A percentile compares a stretch with the other conserved stretches of the same genome.
Evolutionary conservation across 2,329 filamentous ascomycete genomes (phyloP).

Genomic region (Septoria linicola): DNA sequence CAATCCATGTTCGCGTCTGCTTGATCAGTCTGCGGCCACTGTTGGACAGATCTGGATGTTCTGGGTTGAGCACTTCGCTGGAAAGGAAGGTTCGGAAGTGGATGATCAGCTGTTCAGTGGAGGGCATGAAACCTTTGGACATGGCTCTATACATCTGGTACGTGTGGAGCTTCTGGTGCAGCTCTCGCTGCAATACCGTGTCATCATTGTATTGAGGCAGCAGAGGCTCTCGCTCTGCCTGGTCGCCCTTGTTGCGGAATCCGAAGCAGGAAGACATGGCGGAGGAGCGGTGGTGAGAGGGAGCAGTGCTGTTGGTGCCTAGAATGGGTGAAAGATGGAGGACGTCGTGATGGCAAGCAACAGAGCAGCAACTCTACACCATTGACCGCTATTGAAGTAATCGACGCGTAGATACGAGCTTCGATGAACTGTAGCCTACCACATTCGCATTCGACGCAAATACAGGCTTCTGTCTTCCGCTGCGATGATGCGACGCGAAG

Average conservation of each 20-base stretch:
- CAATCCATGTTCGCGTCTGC: slow-evolving; percentile 70
- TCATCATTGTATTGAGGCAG: slow-evolving; percentile 82
- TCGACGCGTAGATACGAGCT: too few relatives aligned
- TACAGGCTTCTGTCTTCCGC: too few relatives aligned
- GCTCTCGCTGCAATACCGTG: slow-evolving; percentile 70
- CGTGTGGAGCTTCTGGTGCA: slow-evolving; percentile 86
- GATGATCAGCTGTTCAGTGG: slow-evolving; percentile 76
- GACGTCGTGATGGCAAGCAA: background rate
- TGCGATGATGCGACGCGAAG: too few relatives aligned
- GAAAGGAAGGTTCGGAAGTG: slow-evolving; percentile 78
- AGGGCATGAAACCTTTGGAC: slow-evolving; percentile 84
- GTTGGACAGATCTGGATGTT: slow-evolving; percentile 71
- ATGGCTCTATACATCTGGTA: slow-evolving; percentile 89
- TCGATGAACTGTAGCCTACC: too few relatives aligned
- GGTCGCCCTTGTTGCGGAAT: slow-evolving; percentile 44
- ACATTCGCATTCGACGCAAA: too few relatives aligned
- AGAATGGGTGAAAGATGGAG: background rate
- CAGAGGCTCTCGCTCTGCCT: slow-evolving; percentile 70
- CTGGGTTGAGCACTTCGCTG: slow-evolving; percentile 73
- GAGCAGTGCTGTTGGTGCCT: background rate
- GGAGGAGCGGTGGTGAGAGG: too few relatives aligned
- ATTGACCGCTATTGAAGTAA: too few relatives aligned
- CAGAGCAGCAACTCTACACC: background rate
- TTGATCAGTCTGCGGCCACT: slow-evolving; percentile 73
- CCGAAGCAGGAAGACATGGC: slow-evolving; percentile 66